Evolutionary conservation across 2,329 filamentous ascomycete genomes (phyloP), one percentile per base, ranked within the genome.

Genomic region (Colletotrichum spinosum): DNA sequence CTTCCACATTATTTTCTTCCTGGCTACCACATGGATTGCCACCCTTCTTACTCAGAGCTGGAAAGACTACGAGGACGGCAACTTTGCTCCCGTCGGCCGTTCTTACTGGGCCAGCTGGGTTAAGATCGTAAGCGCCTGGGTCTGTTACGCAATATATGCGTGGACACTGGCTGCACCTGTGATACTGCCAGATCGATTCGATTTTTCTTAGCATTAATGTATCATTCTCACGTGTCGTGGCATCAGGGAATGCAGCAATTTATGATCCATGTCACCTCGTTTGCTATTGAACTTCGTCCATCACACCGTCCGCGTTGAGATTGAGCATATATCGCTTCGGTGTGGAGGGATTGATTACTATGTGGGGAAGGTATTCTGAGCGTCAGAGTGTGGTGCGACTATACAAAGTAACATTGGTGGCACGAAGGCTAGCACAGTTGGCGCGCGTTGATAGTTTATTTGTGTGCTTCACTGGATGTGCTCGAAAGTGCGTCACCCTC

Each of bases 61-160:
- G n/a, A 51, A 92, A 69, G 87, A 91, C 8, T 85, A 83, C 46
- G 84, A 86, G 50, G 85, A 86, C 59, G 85, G 88, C 53, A 90
- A 94, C 73, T 98, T 99, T 78, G 93, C 93, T 2, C 93, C 95
- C 0, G 95, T 99, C 4, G 96, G 96, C 17, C 86, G 96, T 65
- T 98, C 95, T 6, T 97, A 98, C 79, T 97, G 94, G 87, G 96
- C 96, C 38, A 97, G 93, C 75, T 99, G 97, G 96, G 94, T 97
- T 71, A 99, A 99, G 88, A 98, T 99, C 77, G 90, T 97, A 58
- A 97, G 94, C 78, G 90, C 95, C 15, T 99, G 96, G 96, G 90
- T 96, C 59, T 99, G 96, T 81, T 97, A 99, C 78, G 89, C 83
- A 55, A 92, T 99, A 78, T 99, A 98, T 75, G 87, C 90, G 35